Conservation (phyloP, 495 filamentous ascomycete species). For the Cryomyces antarcticus region DNA sequence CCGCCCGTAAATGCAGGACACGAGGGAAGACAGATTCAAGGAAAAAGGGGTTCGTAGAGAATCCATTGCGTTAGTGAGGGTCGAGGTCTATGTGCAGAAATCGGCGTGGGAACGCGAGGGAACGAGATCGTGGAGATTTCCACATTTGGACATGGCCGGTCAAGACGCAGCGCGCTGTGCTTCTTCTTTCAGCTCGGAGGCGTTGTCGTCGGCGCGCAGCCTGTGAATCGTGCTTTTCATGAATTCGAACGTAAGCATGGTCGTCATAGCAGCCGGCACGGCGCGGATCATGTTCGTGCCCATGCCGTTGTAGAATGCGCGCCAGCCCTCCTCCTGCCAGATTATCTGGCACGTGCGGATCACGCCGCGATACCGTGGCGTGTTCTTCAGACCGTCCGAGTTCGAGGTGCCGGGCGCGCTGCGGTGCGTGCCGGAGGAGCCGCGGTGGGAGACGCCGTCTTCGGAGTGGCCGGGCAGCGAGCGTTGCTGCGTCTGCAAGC, state of each 20-base stretch:
- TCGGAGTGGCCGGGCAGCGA: conserved; percentile 19
- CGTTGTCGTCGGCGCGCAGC: conserved; percentile 30
- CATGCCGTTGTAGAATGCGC: conserved; percentile 93
- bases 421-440: conserved; percentile 32
- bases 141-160: no score
- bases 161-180: no score
- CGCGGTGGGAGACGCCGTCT: conserved; percentile 1
- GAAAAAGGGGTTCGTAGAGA: no score
- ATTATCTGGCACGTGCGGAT: conserved; percentile 71
- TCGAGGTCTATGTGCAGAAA: no score
- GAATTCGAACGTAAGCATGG: conserved; percentile 92
- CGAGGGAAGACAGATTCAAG: no score
- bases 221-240: conserved; percentile 37
- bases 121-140: no score
- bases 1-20: no score
- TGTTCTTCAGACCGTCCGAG: conserved; percentile 34
- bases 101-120: no score
- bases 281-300: conserved; percentile 95
- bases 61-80: no score
- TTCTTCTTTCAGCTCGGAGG: no score
- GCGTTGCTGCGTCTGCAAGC: conserved; percentile 71
- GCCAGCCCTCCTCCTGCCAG: conserved; percentile 79
- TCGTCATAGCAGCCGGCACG: conserved; percentile 86
- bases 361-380: conserved; percentile 62
- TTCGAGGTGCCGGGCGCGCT: conserved; percentile 34